These are phyloP conservation scores for Plasmodium blacklocki DNA, from an alignment of 169 alveolate genomes.

Conservation along the genomic window DNA sequence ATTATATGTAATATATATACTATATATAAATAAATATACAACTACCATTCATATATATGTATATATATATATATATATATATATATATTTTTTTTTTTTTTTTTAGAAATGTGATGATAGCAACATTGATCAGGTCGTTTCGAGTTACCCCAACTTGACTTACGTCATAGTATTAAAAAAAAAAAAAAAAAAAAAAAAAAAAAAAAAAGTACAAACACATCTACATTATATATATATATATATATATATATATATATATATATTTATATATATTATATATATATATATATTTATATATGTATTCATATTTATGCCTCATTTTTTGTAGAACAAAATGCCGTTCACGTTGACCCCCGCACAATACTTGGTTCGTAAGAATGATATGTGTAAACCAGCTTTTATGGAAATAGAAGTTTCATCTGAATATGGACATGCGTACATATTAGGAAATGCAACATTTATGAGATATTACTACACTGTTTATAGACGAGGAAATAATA, in stretches of 20 bases:
- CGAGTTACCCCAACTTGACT: conserved; percentile 50
- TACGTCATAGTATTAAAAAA: conserved; percentile 42
- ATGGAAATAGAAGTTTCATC: conserved; percentile 92
- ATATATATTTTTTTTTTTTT: conserved; percentile 7
- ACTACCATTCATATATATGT: conserved; percentile 1
- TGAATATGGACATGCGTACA: conserved; percentile 89
- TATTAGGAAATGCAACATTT: conserved; percentile 89
- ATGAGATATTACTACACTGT: conserved; percentile 92
- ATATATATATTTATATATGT: neutral
- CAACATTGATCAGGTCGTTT: conserved; percentile 56
- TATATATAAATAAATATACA: neutral
- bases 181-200: neutral
- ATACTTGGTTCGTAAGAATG: conserved; percentile 76
- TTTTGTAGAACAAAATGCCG: conserved; percentile 75
- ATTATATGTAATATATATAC: too few species aligned
- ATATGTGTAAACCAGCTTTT: conserved; percentile 89
- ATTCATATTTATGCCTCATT: neutral
- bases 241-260: neutral
- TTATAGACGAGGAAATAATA: conserved; percentile 77
- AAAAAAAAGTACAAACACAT: neutral
- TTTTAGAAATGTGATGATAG: conserved; percentile 51
- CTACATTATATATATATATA: neutral
- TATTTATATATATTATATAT: conserved; percentile 2
- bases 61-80: conserved; percentile 4
- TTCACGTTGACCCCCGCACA: conserved; percentile 81